Conservation (phyloP, 208 protist genomes). For the Leishmania lainsoni region DNA sequence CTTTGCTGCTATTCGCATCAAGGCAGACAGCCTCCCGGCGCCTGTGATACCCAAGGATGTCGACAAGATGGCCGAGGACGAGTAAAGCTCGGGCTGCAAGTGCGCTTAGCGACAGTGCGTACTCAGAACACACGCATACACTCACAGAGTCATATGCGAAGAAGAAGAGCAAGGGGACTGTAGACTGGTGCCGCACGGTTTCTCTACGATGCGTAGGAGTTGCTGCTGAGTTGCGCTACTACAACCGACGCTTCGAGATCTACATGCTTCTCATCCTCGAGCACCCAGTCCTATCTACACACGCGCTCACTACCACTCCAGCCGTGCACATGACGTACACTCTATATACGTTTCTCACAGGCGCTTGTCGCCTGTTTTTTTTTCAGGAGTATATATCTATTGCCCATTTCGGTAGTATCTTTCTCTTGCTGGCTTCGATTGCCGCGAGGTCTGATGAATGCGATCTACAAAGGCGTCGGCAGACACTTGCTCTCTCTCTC, state of each 20-base stretch:
- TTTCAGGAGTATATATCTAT: neutral
- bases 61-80: slow-evolving; percentile 54
- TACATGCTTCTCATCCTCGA: neutral
- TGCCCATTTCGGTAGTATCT: neutral
- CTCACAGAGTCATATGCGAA: neutral
- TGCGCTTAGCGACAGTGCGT: neutral
- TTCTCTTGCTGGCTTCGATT: neutral
- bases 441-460: neutral
- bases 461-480: neutral
- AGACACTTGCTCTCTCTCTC: neutral
- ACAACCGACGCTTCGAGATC: neutral
- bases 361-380: neutral
- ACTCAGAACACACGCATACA: neutral
- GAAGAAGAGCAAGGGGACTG: neutral
- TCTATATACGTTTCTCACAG: neutral
- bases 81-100: slow-evolving; percentile 19
- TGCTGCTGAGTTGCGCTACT: neutral
- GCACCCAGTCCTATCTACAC: neutral
- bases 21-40: slow-evolving; percentile 26
- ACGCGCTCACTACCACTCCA: neutral
- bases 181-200: neutral
- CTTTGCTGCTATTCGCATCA: slow-evolving; percentile 76
- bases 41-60: slow-evolving; percentile 63
- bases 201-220: neutral
- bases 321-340: neutral